These are phyloP conservation scores for Syzygium jambos DNA, from an alignment of 345 rosid species.

Conservation along the genomic window DNA sequence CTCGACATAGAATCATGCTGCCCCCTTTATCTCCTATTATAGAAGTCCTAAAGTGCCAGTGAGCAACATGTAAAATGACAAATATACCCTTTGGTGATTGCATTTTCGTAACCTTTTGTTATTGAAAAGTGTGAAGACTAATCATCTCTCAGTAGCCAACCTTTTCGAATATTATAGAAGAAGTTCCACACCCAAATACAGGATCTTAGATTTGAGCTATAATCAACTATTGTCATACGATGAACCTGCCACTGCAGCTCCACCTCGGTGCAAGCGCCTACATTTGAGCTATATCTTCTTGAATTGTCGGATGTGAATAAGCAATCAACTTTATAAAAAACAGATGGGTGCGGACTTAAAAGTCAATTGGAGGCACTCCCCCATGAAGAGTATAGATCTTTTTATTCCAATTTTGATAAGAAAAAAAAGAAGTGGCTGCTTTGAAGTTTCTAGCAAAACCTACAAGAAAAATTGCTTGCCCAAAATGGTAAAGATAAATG, in stretches of 20 bases:
- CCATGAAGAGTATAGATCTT: background rate
- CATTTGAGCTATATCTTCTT: background rate
- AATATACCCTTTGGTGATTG: background rate
- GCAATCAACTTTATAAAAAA: background rate
- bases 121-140: background rate
- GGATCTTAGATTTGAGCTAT: background rate
- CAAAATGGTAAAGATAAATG: background rate
- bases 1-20: background rate
- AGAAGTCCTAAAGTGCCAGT: background rate
- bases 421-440: background rate
- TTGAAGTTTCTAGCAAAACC: background rate
- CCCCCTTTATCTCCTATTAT: background rate
- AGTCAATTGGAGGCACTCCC: background rate
- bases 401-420: background rate
- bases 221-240: background rate
- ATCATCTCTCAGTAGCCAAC: background rate
- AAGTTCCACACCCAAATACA: background rate
- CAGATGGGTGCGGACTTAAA: background rate
- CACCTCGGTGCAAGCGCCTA: background rate
- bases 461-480: background rate
- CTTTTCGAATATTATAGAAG: background rate
- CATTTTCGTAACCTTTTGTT: background rate
- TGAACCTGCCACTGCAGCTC: background rate
- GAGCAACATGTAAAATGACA: background rate
- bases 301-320: background rate